Base-by-base conservation (phyloP, 495 filamentous ascomycete species). In the Opeltia flavorubescens region DNA sequence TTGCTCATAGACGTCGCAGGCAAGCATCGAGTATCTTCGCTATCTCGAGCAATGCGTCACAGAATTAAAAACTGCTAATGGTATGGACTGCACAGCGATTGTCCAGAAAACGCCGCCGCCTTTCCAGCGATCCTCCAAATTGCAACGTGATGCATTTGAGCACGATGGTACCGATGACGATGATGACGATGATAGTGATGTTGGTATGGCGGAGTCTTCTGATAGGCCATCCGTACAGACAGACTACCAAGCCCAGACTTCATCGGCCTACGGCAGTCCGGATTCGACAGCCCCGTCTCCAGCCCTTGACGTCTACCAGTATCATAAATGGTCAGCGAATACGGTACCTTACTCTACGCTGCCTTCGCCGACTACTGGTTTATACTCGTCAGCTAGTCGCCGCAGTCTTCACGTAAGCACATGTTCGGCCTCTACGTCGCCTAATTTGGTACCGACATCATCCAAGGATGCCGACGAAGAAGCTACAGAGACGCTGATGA, bases 21-120 rank as follows among this genome's bases (percentile, higher is more conserved):
- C 91, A 17, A 93, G 86, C 52, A 96, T 98, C 55, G 91, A 96
- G 54, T 96, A 98, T 58, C 79, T 95, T 48, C 84, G 84, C 49
- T 98, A 98, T 55, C 76, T 98, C 1, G 85, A 98, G 57, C 77
- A 83, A 60, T 96, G 91, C 59, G 80, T 96, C 20, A 60, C 71
- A 12, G 83, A 91, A 51, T 67, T 96, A 27, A 89, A 94, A 57
- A 77, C 69, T 6, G 76, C 70, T 12, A 77, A 66, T 18, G 34
- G 34, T 12, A 18, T 12, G 12, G n/a, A n/a, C 34, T 18, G n/a
- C 8, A 17, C 34, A 26, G 46, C 46, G 23, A 48, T 50, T 20
- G 15, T 52, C n/a, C 47, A 50, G n/a, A 49, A 50, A 34, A 47
- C 46, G 30, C 50, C 46, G 36, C 38, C 43, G n/a, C 38, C 48